These are phyloP conservation scores for Podila epicladia DNA, from an alignment of 192 early-diverging fungal genomes.

Conservation along the genomic window DNA sequence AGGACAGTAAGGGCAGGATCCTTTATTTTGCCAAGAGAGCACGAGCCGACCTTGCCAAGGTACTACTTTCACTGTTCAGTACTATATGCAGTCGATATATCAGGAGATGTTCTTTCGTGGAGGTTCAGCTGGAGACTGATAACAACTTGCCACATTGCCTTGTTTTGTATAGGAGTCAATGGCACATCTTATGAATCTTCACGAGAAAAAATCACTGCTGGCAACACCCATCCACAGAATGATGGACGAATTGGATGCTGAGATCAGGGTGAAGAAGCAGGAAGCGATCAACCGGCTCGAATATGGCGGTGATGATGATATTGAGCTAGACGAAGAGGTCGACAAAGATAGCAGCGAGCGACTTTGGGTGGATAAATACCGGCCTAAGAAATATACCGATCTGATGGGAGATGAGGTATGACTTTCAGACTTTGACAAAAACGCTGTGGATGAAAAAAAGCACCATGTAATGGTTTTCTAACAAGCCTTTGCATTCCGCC, in stretches of 20 bases:
- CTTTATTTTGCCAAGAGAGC: conserved; percentile 58
- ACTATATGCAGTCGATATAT: too few relatives aligned
- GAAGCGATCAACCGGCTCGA: conserved; percentile 25
- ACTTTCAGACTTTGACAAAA: neutral
- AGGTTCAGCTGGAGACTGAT: conserved; percentile 9
- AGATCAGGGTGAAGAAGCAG: conserved; percentile 36
- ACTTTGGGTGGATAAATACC: conserved; percentile 93
- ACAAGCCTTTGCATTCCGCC: neutral
- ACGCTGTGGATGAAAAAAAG: neutral
- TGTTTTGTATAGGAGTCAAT: neutral
- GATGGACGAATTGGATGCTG: conserved; percentile 48
- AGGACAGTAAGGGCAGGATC: conserved; percentile 39
- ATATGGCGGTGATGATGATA: conserved; percentile 7
- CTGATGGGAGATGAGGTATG: conserved; percentile 88
- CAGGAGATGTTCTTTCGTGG: neutral
- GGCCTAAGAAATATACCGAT: conserved; percentile 82
- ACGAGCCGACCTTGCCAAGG: conserved; percentile 13
- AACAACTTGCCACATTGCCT: neutral
- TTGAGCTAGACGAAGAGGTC: neutral
- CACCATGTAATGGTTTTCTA: neutral
- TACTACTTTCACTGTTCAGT: neutral
- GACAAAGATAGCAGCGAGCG: conserved; percentile 2
- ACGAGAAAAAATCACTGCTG: conserved; percentile 17
- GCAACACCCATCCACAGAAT: conserved; percentile 38
- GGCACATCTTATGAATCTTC: conserved; percentile 7